These are phyloP conservation scores for Rhynchospora breviuscula DNA, from an alignment of 176 grass and related monocot genomes.

Conservation along the genomic window DNA sequence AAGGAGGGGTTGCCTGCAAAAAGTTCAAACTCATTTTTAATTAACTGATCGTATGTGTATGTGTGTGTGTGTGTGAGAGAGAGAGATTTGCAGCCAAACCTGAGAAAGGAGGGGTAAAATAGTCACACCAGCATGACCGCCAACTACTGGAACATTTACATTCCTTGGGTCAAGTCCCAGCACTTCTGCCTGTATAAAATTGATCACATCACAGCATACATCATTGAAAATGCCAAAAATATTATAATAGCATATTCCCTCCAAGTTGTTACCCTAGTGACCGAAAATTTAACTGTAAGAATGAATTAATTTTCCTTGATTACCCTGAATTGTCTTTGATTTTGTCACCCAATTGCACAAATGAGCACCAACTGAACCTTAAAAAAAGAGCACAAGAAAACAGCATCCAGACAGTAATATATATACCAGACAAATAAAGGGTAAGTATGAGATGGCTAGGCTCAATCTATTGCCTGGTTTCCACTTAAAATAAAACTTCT, in stretches of 20 bases:
- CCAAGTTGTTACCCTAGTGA: neutral
- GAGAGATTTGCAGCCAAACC: conserved; percentile 19
- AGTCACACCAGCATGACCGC: conserved; percentile 72
- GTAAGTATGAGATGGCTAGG: neutral
- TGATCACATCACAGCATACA: conserved; percentile 1
- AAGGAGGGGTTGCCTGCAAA: conserved; percentile 55
- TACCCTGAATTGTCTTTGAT: no score
- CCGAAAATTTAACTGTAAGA: neutral
- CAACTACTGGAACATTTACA: conserved; percentile 81
- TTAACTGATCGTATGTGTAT: neutral
- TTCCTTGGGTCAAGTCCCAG: conserved; percentile 77
- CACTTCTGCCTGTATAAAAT: conserved; percentile 55
- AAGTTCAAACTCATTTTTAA: neutral
- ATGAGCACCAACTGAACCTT: neutral
- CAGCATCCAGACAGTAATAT: neutral
- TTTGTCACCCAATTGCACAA: neutral
- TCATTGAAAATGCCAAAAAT: neutral
- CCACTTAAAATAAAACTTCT: neutral
- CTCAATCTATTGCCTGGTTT: neutral
- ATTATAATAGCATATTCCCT: neutral
- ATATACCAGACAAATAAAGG: neutral
- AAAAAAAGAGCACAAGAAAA: neutral
- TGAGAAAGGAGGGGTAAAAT: conserved; percentile 92
- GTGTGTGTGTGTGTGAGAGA: neutral
- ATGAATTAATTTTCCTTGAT: neutral